Conservation (phyloP, 352 stramenopile genomes). For the Hyphochytrium catenoides region DNA sequence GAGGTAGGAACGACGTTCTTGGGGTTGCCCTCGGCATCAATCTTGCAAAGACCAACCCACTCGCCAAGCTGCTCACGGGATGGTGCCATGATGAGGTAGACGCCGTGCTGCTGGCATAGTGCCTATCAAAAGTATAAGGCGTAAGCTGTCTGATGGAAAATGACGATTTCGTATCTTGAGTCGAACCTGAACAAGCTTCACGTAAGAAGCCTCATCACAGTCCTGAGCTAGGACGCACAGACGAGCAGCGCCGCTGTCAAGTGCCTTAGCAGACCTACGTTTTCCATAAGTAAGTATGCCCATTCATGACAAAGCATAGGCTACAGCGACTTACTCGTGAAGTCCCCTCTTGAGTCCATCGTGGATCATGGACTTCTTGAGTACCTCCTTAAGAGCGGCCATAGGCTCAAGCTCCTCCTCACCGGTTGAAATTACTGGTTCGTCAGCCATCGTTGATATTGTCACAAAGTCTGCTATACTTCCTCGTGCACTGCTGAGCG, state of each 20-base stretch:
- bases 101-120: conserved; percentile 72
- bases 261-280: conserved; percentile 76
- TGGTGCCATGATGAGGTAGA: conserved; percentile 77
- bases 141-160: conserved; percentile 22
- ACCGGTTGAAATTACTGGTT: no score
- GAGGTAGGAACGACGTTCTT: conserved; percentile 97
- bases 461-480: no score
- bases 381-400: conserved; percentile 90
- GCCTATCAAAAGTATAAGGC: conserved; percentile 3
- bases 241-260: conserved; percentile 88
- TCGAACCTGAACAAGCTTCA: conserved; percentile 90
- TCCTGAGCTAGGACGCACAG: conserved; percentile 97
- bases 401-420: conserved; percentile 90
- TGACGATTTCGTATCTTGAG: conserved; percentile 51
- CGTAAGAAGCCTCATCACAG: conserved; percentile 99
- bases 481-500: no score
- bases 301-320: not conserved
- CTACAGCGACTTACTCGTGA: conserved; percentile 48
- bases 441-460: no score
- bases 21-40: conserved; percentile 86
- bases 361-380: conserved; percentile 98
- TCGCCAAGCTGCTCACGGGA: conserved; percentile 92
- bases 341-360: conserved; percentile 95
- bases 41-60: conserved; percentile 97
- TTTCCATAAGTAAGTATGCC: not conserved